Conservation (phyloP, 257 asterid species). For the Verbena officinalis region DNA sequence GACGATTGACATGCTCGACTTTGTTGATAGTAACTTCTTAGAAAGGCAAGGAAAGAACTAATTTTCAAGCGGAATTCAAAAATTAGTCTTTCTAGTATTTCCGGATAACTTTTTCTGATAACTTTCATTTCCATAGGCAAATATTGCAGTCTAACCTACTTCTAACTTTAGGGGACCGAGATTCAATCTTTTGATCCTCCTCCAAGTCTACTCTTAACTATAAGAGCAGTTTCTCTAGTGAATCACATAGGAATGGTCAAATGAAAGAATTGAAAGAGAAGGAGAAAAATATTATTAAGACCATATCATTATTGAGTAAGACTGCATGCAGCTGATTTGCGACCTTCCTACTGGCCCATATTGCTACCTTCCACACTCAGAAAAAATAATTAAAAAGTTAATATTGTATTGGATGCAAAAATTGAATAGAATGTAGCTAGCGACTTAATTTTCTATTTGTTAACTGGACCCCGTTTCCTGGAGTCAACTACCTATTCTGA, state of each 20-base stretch:
- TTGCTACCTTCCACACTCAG: background rate
- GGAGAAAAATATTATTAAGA: background rate
- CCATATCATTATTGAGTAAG: conserved; percentile 4
- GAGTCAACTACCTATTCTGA: conserved; percentile 10
- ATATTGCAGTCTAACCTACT: no score
- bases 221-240: no score
- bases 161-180: no score
- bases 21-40: background rate
- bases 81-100: no score
- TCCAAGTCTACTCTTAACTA: no score
- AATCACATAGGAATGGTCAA: no score
- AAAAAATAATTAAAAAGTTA: background rate
- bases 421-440: background rate
- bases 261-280: no score
- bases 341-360: conserved; percentile 5
- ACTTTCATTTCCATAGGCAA: no score
- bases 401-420: background rate
- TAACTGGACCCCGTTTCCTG: background rate
- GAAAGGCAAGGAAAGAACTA: no score
- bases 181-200: no score
- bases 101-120: no score
- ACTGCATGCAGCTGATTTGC: background rate
- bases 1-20: conserved; percentile 8
- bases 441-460: background rate
- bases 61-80: no score